Conservation (phyloP, 176 grass and related monocot genomes). For the Raddia distichophylla region DNA sequence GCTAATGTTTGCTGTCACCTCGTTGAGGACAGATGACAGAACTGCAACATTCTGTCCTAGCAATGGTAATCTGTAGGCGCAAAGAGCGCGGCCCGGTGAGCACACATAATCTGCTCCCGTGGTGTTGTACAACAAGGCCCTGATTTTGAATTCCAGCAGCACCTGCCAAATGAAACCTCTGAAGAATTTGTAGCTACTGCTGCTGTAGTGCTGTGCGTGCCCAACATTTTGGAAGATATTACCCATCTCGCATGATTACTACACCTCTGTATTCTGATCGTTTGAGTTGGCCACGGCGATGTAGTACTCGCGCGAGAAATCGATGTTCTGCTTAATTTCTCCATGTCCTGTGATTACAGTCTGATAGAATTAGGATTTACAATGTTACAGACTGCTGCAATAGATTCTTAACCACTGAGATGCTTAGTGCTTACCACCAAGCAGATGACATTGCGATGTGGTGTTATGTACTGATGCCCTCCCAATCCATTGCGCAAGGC, state of each 20-base stretch:
- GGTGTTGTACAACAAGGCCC: conserved; percentile 58
- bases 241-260: not conserved
- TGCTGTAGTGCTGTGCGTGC: not conserved
- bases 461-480: conserved; percentile 55
- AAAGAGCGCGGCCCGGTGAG: conserved; percentile 35
- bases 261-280: conserved; percentile 44
- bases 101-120: conserved; percentile 61
- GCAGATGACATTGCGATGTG: conserved; percentile 50
- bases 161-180: conserved; percentile 48
- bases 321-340: conserved; percentile 43
- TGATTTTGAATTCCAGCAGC: conserved; percentile 55
- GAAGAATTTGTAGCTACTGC: not conserved
- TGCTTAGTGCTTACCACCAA: conserved; percentile 40
- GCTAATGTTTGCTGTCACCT: conserved; percentile 35
- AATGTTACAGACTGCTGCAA: not conserved
- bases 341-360: conserved; percentile 55
- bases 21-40: conserved; percentile 46
- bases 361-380: not conserved
- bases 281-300: conserved; percentile 66
- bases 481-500: conserved; percentile 52
- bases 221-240: not conserved
- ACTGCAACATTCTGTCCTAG: conserved; percentile 47
- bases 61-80: conserved; percentile 53
- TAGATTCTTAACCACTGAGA: conserved; percentile 1
- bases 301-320: conserved; percentile 54